phyloP scores from a whole-genome alignment of 371 early-diverging fungal genomes.

The Mucor velutinosus region DNA sequence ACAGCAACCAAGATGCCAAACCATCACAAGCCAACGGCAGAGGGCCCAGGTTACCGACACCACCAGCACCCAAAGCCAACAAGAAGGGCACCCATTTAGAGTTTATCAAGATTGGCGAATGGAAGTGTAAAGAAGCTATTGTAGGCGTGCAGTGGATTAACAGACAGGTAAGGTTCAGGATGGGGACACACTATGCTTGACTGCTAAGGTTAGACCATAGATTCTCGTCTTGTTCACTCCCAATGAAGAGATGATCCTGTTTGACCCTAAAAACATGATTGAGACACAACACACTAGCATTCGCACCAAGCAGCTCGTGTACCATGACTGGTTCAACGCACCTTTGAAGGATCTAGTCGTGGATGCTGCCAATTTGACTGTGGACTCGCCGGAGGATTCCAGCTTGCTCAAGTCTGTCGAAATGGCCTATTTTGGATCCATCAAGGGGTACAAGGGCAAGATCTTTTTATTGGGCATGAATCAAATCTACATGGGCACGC shows the following conservation, averaged over 20 bases:
- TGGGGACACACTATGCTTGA: too few relatives aligned
- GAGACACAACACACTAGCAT: constrained; percentile 67
- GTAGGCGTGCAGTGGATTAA: constrained; percentile 81
- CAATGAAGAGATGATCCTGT: constrained; percentile 70
- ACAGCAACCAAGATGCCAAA: constrained; percentile 9
- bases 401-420: constrained; percentile 48
- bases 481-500: constrained; percentile 65
- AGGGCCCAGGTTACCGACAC: constrained; percentile 3
- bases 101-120: constrained; percentile 62
- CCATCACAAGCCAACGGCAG: neutral
- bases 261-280: constrained; percentile 66
- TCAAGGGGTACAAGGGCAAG: constrained; percentile 69
- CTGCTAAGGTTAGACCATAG: constrained; percentile 27
- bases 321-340: constrained; percentile 66
- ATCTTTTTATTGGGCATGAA: constrained; percentile 68
- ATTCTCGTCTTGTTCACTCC: constrained; percentile 64
- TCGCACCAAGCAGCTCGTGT: constrained; percentile 57
- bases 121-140: constrained; percentile 64
- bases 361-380: constrained; percentile 8
- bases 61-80: constrained; percentile 16
- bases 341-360: constrained; percentile 39
- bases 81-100: constrained; percentile 46
- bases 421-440: constrained; percentile 73
- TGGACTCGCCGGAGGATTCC: constrained; percentile 4
- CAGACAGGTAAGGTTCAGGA: constrained; percentile 52